phyloP scores from a whole-genome alignment of 345 rosid species.

The Mallotus nudiflorus region DNA sequence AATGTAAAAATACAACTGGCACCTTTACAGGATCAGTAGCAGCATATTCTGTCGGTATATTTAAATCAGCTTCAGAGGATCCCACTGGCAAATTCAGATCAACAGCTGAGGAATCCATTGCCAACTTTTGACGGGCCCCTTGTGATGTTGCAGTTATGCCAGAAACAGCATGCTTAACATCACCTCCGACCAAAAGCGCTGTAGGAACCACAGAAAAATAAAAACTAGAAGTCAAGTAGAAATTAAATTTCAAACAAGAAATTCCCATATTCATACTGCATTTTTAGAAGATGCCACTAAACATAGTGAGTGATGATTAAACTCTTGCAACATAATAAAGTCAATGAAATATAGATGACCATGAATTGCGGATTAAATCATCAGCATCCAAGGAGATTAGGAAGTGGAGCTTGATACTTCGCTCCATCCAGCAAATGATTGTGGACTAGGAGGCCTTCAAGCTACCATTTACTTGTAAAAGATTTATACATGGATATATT shows the following conservation, averaged over 20 bases:
- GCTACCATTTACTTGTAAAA: constrained; percentile 11
- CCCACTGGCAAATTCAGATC: constrained; percentile 27
- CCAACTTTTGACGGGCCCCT: constrained; percentile 29
- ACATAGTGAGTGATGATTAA: constrained; percentile 49
- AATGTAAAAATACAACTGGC: not conserved
- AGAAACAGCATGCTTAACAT: constrained; percentile 54
- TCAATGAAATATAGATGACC: constrained; percentile 42
- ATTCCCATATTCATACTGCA: constrained; percentile 21
- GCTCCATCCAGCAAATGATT: constrained; percentile 27
- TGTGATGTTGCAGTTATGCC: constrained; percentile 44
- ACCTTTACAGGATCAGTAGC: constrained; percentile 32
- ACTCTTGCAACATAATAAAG: constrained; percentile 32
- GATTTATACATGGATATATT: not conserved
- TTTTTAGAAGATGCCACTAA: constrained; percentile 34
- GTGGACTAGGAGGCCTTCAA: constrained; percentile 1
- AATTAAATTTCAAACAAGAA: constrained; percentile 19
- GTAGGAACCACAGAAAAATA: constrained; percentile 18
- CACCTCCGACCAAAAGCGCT: constrained; percentile 38
- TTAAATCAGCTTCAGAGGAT: constrained; percentile 20
- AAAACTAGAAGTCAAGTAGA: constrained; percentile 28
- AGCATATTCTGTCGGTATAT: constrained; percentile 9
- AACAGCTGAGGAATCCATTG: constrained; percentile 27
- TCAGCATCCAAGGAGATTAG: constrained; percentile 30
- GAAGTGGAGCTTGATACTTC: constrained; percentile 24
- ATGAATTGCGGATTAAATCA: constrained; percentile 32